A percentile compares a stretch with the other conserved stretches of the same genome.
Evolutionary conservation across 2,329 filamentous ascomycete species (phyloP).

Genomic region (Orbilia oligospora): DNA sequence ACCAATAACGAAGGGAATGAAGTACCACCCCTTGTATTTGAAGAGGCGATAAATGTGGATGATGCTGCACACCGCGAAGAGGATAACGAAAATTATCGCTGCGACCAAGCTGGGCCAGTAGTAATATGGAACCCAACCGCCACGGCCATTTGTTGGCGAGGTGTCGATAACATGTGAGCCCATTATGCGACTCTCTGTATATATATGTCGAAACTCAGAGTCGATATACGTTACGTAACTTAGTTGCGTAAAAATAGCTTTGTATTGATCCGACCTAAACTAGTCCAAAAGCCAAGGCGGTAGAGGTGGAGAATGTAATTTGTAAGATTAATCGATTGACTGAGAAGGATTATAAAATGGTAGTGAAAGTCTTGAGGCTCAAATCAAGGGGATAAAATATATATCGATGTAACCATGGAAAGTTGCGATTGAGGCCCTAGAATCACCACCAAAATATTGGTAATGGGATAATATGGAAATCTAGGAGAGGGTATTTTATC

Average conservation of each 20-base stretch:
- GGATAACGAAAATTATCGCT: conserved; percentile 69
- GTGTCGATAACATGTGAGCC: conserved; percentile 29
- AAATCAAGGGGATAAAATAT: neutral
- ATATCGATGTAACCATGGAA: neutral
- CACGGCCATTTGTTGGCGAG: conserved; percentile 18
- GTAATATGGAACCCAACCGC: conserved; percentile 59
- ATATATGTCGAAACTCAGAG: neutral
- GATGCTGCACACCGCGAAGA: conserved; percentile 69
- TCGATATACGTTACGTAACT: neutral
- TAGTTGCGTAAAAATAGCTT: neutral
- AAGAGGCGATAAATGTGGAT: conserved; percentile 68
- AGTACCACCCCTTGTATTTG: conserved; percentile 70
- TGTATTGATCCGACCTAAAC: neutral
- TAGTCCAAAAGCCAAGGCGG: neutral
- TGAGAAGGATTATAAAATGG: neutral
- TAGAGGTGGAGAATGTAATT: neutral
- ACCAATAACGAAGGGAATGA: conserved; percentile 69
- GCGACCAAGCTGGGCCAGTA: conserved; percentile 69
- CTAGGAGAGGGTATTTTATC: too few relatives aligned
- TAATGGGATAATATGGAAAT: neutral
- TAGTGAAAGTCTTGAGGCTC: neutral
- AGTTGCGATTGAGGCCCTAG: neutral
- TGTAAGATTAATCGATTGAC: neutral
- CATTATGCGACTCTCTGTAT: conserved; percentile 2
- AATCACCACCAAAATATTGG: neutral